These are phyloP conservation scores for Thermoascus crustaceus DNA, from an alignment of 2,329 filamentous ascomycete species.

Conservation along the genomic window DNA sequence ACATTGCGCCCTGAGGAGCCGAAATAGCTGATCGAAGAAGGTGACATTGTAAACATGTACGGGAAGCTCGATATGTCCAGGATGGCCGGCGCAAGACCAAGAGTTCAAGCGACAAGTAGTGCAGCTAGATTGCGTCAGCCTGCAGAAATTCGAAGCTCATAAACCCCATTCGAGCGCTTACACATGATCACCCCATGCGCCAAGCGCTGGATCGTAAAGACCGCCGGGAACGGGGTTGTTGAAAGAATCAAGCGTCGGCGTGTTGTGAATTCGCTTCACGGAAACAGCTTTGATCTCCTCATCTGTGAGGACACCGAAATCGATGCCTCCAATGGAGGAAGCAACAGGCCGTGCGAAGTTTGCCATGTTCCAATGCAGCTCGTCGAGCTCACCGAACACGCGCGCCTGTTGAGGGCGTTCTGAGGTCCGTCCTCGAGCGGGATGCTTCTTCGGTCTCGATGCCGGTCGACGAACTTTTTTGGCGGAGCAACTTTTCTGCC, in stretches of 20 bases:
- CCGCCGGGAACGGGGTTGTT: conserved; percentile 84
- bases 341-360: conserved; percentile 63
- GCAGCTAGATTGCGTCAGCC: conserved; percentile 53
- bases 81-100: conserved; percentile 79
- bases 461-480: conserved; percentile 22
- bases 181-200: conserved; percentile 79
- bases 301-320: conserved; percentile 76
- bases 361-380: conserved; percentile 35
- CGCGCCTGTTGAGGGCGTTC: conserved; percentile 17
- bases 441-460: conserved; percentile 17
- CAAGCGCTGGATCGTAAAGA: conserved; percentile 84
- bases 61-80: conserved; percentile 90
- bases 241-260: conserved; percentile 86
- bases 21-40: conserved; percentile 86
- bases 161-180: conserved; percentile 46
- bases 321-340: conserved; percentile 75
- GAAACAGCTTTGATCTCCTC: conserved; percentile 82
- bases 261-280: conserved; percentile 88
- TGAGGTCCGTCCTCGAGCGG: conserved; percentile 14
- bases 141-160: conserved; percentile 3
- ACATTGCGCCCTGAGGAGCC: conserved; percentile 78
- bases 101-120: conserved; percentile 82
- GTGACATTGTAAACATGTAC: conserved; percentile 93
- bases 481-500: conserved; percentile 34
- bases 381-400: conserved; percentile 26